Percentiles rank a stretch among this genome's conserved stretches.
phyloP scores from a whole-genome alignment of 176 grass and related monocot species.

The Poa annua region DNA sequence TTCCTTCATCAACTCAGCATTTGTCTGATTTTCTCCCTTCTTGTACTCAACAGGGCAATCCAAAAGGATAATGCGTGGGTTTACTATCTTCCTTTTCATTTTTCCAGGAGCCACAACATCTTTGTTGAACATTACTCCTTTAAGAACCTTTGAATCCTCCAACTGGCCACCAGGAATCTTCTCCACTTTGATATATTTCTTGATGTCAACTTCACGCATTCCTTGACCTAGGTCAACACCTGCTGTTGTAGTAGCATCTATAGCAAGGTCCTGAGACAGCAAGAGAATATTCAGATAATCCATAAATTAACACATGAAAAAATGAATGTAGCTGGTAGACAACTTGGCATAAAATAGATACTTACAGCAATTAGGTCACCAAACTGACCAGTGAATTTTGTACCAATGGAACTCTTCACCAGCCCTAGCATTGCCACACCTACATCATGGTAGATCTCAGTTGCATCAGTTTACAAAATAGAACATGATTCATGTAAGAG shows the following conservation, averaged over 20 bases:
- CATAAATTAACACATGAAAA: constrained; percentile 18
- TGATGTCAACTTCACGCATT: constrained; percentile 94
- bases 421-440: constrained; percentile 66
- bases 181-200: constrained; percentile 99
- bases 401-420: constrained; percentile 95
- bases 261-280: constrained; percentile 87
- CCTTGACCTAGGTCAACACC: constrained; percentile 97
- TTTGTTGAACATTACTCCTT: constrained; percentile 99
- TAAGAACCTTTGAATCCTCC: constrained; percentile 90
- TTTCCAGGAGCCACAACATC: constrained; percentile 98
- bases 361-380: constrained; percentile 97
- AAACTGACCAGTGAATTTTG: constrained; percentile 98
- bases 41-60: constrained; percentile 98
- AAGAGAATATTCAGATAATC: constrained; percentile 26
- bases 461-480: constrained; percentile 25
- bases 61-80: constrained; percentile 93
- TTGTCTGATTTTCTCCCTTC: constrained; percentile 99
- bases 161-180: constrained; percentile 96
- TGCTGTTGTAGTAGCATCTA: constrained; percentile 88
- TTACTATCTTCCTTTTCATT: constrained; percentile 94
- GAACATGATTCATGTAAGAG: background rate
- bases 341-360: constrained; percentile 32
- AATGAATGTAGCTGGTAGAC: background rate
- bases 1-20: constrained; percentile 95
- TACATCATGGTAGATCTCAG: constrained; percentile 34